Conservation (phyloP, 2,329 filamentous ascomycete species). For the Metarhizium robertsii region DNA sequence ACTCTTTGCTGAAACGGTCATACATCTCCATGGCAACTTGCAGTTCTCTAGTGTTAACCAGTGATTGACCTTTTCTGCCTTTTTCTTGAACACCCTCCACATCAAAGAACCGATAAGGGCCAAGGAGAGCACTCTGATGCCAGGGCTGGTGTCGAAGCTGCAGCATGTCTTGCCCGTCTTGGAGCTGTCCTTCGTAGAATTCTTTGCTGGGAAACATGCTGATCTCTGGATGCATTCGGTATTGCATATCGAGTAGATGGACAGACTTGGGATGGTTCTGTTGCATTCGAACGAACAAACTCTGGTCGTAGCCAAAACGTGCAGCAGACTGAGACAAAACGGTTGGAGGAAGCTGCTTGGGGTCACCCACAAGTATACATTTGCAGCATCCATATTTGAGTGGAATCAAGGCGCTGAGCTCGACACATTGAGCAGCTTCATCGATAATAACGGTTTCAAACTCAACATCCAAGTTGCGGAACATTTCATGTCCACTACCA, state of each 20-base stretch:
- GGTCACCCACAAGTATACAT: slow-evolving; percentile 94
- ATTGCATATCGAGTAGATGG: slow-evolving; percentile 93
- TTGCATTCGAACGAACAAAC: slow-evolving; percentile 97
- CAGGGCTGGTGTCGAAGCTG: slow-evolving; percentile 68
- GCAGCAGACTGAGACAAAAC: slow-evolving; percentile 91
- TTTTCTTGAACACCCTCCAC: slow-evolving; percentile 79
- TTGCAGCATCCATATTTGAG: slow-evolving; percentile 96
- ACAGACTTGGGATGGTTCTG: slow-evolving; percentile 80
- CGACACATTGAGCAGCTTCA: slow-evolving; percentile 95
- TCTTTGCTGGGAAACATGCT: slow-evolving; percentile 80
- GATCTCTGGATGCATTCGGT: slow-evolving; percentile 98
- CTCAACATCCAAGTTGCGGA: slow-evolving; percentile 86
- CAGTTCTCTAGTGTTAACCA: slow-evolving; percentile 82
- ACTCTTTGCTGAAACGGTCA: slow-evolving; percentile 67
- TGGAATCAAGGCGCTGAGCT: slow-evolving; percentile 90
- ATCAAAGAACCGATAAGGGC: slow-evolving; percentile 95
- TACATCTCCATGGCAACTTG: slow-evolving; percentile 81
- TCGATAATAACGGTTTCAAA: slow-evolving; percentile 99
- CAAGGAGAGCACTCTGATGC: slow-evolving; percentile 74
- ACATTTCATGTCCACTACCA: slow-evolving; percentile 95
- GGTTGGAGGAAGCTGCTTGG: slow-evolving; percentile 92
- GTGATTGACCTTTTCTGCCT: slow-evolving; percentile 75
- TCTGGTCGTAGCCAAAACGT: slow-evolving; percentile 91
- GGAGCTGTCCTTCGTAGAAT: slow-evolving; percentile 83
- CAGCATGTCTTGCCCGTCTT: slow-evolving; percentile 80